phyloP scores from a whole-genome alignment of 257 asterid genomes.

The Salvia rosmarinus region DNA sequence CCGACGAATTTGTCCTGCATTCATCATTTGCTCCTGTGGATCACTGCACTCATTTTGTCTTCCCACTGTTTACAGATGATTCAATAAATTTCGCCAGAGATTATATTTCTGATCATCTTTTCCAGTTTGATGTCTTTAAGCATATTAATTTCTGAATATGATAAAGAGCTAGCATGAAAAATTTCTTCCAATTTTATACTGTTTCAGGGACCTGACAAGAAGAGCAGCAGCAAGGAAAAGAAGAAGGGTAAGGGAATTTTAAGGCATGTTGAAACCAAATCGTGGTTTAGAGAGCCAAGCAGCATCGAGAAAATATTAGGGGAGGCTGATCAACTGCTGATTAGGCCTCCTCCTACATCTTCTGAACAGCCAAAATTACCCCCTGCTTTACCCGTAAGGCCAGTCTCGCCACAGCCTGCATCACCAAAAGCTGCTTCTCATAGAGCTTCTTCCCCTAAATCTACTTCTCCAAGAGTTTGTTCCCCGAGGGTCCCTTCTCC shows the following conservation, averaged over 20 bases:
- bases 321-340: conserved; percentile 78
- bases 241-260: conserved; percentile 71
- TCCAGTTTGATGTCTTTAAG: background rate
- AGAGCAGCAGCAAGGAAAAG: conserved; percentile 66
- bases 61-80: background rate
- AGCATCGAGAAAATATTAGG: conserved; percentile 94
- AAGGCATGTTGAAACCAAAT: conserved; percentile 64
- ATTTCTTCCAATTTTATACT: background rate
- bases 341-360: conserved; percentile 52
- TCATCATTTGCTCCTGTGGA: background rate
- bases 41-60: background rate
- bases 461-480: conserved; percentile 39
- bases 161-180: background rate
- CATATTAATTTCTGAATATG: background rate
- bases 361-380: conserved; percentile 53
- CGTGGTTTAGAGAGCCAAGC: conserved; percentile 88
- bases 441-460: conserved; percentile 48
- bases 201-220: conserved; percentile 71
- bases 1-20: background rate
- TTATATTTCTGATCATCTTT: background rate
- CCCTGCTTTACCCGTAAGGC: conserved; percentile 47
- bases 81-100: background rate
- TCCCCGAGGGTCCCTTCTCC: conserved; percentile 47
- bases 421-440: conserved; percentile 55
- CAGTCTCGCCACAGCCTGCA: conserved; percentile 48